Conservation (phyloP, 2,329 filamentous ascomycete species). For the Microcyclospora tardicrescens region DNA sequence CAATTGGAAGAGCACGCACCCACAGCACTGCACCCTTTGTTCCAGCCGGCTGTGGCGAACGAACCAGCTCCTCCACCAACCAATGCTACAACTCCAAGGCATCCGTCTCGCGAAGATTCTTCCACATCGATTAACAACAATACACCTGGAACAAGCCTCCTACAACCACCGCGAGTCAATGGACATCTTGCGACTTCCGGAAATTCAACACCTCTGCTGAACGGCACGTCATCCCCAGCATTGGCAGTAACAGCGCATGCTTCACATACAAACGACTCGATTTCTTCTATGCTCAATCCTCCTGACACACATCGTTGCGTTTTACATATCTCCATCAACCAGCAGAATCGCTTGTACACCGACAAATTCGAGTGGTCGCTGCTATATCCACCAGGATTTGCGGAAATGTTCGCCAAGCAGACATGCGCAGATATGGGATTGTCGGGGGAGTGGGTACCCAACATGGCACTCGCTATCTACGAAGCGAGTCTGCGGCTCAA, state of each 20-base stretch:
- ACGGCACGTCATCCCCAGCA: conserved; percentile 32
- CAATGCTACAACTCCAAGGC: conserved; percentile 21
- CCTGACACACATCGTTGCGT: conserved; percentile 94
- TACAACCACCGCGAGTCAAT: conserved; percentile 37
- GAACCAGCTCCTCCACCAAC: conserved; percentile 16
- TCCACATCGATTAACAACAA: conserved; percentile 26
- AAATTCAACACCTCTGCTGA: conserved; percentile 32
- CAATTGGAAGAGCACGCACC: conserved; percentile 94
- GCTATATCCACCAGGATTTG: conserved; percentile 78
- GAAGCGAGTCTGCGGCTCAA: conserved; percentile 85
- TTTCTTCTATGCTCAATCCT: conserved; percentile 57
- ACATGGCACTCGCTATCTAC: conserved; percentile 92
- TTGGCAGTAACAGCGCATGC: conserved; percentile 59
- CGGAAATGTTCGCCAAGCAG: conserved; percentile 81
- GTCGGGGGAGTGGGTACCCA: conserved; percentile 82
- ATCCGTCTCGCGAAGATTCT: conserved; percentile 39
- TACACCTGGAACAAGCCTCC: conserved; percentile 15
- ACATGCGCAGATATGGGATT: conserved; percentile 88
- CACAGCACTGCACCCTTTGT: conserved; percentile 83
- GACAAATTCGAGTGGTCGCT: conserved; percentile 98
- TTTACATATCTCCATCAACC: conserved; percentile 78
- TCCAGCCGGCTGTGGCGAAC: conserved; percentile 44
- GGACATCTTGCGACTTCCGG: conserved; percentile 31
- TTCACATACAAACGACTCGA: conserved; percentile 26
- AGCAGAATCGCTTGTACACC: conserved; percentile 81